Percentiles rank a stretch among this genome's conserved stretches.
Conservation (phyloP, 164 flowering plant species). For the Sedum album region DNA sequence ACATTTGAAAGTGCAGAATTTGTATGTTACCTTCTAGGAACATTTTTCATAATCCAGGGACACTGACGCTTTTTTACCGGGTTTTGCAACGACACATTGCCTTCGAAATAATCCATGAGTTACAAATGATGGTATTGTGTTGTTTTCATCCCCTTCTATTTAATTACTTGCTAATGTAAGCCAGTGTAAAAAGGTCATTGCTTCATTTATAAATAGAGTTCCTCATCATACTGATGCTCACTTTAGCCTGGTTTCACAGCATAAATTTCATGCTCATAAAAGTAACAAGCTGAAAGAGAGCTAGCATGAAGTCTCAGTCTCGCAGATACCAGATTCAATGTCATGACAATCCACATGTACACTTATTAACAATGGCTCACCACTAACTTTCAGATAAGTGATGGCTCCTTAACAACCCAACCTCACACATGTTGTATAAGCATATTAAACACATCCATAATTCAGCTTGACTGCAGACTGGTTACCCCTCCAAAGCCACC, state of each 20-base stretch:
- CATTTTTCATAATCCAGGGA: constrained; percentile 30
- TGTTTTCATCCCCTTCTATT: neutral
- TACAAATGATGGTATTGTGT: neutral
- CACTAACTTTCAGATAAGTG: neutral
- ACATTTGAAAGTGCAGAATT: constrained; percentile 98
- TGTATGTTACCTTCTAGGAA: constrained; percentile 68
- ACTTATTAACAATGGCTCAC: neutral
- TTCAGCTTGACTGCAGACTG: too few relatives aligned
- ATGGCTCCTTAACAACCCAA: neutral
- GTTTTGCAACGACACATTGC: neutral
- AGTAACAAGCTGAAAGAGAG: too few relatives aligned
- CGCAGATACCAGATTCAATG: neutral
- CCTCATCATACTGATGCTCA: too few relatives aligned
- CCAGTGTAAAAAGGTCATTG: too few relatives aligned
- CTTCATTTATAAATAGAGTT: too few relatives aligned
- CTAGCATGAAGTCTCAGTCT: too few relatives aligned
- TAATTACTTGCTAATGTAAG: neutral
- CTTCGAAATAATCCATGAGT: neutral
- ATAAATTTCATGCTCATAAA: too few relatives aligned
- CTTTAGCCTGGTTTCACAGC: too few relatives aligned
- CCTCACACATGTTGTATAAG: neutral
- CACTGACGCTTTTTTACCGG: neutral
- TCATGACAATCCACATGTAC: neutral
- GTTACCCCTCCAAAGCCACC: neutral
- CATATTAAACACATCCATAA: neutral